Base-by-base conservation (phyloP, 495 filamentous ascomycete genomes). In the Friedmanniomyces simplex region DNA sequence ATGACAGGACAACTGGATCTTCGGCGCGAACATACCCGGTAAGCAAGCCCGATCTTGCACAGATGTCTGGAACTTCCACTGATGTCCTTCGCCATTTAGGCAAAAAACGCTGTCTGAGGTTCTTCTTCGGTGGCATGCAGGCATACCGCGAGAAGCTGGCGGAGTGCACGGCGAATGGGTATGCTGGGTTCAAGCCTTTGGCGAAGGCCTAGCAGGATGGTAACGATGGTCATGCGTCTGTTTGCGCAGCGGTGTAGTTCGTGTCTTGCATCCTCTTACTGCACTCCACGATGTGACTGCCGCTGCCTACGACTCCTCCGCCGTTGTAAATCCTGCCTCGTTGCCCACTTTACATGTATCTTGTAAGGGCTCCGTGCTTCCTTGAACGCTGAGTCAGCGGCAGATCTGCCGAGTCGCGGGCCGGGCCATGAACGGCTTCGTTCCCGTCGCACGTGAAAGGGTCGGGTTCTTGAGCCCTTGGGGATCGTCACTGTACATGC, bases 41-140 rank as follows among this genome's bases (percentile, higher is more conserved):
- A 62, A 59, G 55, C 30, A 42, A 13, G 10, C 3, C 10, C 10
- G 28, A 3, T 3, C 28, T 32, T n/a, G n/a, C 28, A 32, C 28
- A 32, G 28, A 10, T 32, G 4, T 32, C 28, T 10, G 28, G 4
- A 32, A 32, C 3, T 32, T 10, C 28, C 10, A 10, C 28, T 32
- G 28, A 32, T 10, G 3, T 32, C 28, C 10, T 3, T 10, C 28
- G 28, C 28, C 10, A 32, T 32, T 3, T 32, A 32, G 59, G 59
- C 37, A 62, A 62, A 49, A 45, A 42, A 13, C 30, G 21, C 12
- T 18, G 28, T 16, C 8, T 58, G 1, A 30, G 26, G 20, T 62
- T 62, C 36, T 62, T 32, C 42, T 62, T 62, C 25, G 59, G 55
- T 37, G 59, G 59, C 1, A 24, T 62, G 37, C 14, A 21, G 42